Evolutionary conservation across 2,329 filamentous ascomycete genomes (phyloP).

Genomic region (Cercospora canescens): DNA sequence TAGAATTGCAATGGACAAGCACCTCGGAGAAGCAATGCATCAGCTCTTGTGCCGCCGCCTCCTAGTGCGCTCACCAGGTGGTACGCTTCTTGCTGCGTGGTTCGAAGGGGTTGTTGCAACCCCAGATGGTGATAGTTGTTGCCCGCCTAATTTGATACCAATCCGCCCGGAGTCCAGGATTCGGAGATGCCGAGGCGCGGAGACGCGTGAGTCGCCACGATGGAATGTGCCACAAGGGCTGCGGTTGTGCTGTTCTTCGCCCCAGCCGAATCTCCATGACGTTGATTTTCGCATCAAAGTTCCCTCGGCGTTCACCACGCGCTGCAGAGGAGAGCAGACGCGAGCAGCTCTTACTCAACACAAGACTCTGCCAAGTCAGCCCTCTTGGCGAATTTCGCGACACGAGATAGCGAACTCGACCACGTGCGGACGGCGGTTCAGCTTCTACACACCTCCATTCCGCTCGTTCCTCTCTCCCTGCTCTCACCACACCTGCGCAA

Average conservation of each 20-base stretch:
- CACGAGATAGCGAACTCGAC: background rate
- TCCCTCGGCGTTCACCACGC: no score
- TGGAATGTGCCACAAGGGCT: no score
- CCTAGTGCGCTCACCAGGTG: background rate
- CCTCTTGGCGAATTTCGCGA: background rate
- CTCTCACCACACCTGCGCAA: background rate
- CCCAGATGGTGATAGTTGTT: no score
- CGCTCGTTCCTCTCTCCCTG: background rate
- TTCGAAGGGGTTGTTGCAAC: background rate
- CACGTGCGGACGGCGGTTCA: background rate
- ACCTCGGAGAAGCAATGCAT: no score
- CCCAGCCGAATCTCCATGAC: background rate
- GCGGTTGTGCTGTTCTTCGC: background rate
- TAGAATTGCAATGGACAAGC: background rate
- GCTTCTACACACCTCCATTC: background rate
- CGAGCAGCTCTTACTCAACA: background rate
- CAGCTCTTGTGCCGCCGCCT: background rate
- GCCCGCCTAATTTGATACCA: no score
- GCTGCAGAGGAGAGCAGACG: background rate
- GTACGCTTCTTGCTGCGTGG: background rate
- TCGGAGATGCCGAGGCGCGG: no score
- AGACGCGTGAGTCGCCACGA: no score
- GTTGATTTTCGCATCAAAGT: background rate
- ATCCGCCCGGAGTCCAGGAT: no score
- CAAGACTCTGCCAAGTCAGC: background rate